phyloP scores from a whole-genome alignment of 768 basidiomycete species.

The Xerocomellus chrysenteron region DNA sequence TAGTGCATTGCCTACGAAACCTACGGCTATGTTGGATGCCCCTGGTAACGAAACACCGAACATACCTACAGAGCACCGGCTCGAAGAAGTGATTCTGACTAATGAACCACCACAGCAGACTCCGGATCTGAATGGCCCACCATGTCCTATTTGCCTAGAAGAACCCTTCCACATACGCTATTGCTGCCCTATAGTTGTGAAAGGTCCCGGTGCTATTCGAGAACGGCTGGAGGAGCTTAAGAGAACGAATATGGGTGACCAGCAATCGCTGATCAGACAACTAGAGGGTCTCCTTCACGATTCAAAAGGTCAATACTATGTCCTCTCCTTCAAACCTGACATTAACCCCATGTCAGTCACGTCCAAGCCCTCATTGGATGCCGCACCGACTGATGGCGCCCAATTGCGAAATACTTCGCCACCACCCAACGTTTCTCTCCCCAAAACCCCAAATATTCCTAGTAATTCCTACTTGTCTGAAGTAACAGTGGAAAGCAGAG shows the following conservation, averaged over 20 bases:
- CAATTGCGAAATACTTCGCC: background rate
- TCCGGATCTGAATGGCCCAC: constrained; percentile 2
- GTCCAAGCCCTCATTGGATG: background rate
- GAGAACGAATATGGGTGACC: constrained; percentile 19
- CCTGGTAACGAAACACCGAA: background rate
- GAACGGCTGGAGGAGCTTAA: constrained; percentile 46
- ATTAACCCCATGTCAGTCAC: constrained; percentile 5
- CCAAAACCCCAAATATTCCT: constrained; percentile 25
- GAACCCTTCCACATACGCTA: constrained; percentile 47
- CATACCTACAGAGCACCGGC: background rate
- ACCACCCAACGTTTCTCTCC: constrained; percentile 1
- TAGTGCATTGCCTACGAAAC: background rate
- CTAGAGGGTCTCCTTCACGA: constrained; percentile 37
- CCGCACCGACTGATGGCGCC: background rate
- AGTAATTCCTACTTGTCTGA: constrained; percentile 35
- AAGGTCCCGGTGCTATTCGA: constrained; percentile 43
- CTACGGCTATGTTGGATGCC: background rate
- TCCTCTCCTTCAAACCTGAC: constrained; percentile 5
- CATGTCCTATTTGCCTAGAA: constrained; percentile 48
- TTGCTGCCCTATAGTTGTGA: constrained; percentile 47
- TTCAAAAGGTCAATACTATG: constrained; percentile 20
- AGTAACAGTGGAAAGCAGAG: constrained; percentile 35
- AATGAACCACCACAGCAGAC: background rate
- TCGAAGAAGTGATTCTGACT: background rate
- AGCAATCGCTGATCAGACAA: constrained; percentile 38